phyloP scores from a whole-genome alignment of 2,329 filamentous ascomycete genomes.

The Aquanectria penicillioides region DNA sequence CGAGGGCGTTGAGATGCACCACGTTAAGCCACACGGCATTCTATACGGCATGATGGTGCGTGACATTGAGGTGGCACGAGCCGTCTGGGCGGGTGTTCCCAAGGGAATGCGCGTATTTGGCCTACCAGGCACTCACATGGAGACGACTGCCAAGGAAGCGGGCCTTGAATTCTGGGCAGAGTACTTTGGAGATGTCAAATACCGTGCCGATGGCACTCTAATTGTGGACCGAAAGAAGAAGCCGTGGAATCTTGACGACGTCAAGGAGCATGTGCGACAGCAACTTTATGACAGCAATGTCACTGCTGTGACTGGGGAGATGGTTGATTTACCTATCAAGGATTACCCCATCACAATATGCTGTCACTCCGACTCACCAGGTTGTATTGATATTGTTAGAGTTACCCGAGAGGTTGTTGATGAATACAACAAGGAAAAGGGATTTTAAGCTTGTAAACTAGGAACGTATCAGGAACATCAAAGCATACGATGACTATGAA shows the following conservation, averaged over 20 bases:
- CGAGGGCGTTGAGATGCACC: conserved; percentile 30
- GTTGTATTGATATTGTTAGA: conserved; percentile 54
- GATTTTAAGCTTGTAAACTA: neutral
- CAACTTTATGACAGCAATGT: conserved; percentile 53
- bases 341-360: conserved; percentile 55
- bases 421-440: conserved; percentile 48
- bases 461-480: too few relatives aligned
- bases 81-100: conserved; percentile 39
- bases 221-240: conserved; percentile 64
- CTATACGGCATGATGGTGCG: conserved; percentile 44
- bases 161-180: conserved; percentile 42
- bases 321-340: conserved; percentile 50
- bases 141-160: conserved; percentile 33
- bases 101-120: conserved; percentile 39
- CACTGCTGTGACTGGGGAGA: conserved; percentile 52
- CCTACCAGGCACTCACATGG: conserved; percentile 40
- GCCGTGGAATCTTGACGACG: conserved; percentile 49
- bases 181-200: conserved; percentile 43
- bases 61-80: conserved; percentile 35
- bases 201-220: conserved; percentile 35
- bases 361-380: conserved; percentile 58
- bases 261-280: conserved; percentile 52
- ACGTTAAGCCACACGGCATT: conserved; percentile 37
- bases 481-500: too few relatives aligned
- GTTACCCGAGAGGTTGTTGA: conserved; percentile 51